Conservation (phyloP, 164 flowering plant genomes). For the Santalum album region DNA sequence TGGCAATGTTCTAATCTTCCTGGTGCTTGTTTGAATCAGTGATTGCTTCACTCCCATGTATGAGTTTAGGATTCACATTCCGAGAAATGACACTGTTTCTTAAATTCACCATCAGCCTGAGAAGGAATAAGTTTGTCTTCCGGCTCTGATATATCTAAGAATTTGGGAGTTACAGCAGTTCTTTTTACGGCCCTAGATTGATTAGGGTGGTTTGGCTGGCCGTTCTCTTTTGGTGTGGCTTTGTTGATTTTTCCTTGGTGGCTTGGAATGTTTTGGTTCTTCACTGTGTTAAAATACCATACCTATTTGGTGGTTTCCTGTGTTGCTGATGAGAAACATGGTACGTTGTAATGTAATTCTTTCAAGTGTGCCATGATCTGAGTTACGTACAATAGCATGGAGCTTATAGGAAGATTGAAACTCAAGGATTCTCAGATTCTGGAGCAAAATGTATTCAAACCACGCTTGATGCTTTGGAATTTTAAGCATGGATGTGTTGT, state of each 20-base stretch:
- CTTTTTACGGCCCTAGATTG: neutral
- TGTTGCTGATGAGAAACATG: neutral
- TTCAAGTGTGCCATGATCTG: neutral
- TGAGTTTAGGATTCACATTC: too few species aligned
- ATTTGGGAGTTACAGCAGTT: too few species aligned
- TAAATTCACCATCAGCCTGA: too few species aligned
- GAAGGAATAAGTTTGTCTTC: neutral
- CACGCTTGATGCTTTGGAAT: conserved; percentile 9
- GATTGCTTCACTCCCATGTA: too few species aligned
- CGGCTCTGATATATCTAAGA: neutral
- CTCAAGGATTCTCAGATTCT: neutral
- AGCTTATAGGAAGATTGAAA: neutral
- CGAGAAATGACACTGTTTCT: too few species aligned
- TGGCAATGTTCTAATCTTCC: conserved; percentile 1
- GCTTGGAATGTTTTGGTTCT: neutral
- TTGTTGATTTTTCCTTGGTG: neutral
- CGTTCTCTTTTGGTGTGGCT: neutral
- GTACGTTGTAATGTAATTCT: neutral
- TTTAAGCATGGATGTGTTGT: conserved; percentile 3
- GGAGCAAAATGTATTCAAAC: conserved; percentile 7
- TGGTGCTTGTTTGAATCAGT: too few species aligned
- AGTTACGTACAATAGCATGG: neutral
- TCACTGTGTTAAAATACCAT: conserved; percentile 3
- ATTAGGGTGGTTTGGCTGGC: conserved; percentile 1
- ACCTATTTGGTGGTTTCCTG: neutral